These are phyloP conservation scores for Astrocystis sublimbata DNA, from an alignment of 495 filamentous ascomycete species.

Conservation along the genomic window DNA sequence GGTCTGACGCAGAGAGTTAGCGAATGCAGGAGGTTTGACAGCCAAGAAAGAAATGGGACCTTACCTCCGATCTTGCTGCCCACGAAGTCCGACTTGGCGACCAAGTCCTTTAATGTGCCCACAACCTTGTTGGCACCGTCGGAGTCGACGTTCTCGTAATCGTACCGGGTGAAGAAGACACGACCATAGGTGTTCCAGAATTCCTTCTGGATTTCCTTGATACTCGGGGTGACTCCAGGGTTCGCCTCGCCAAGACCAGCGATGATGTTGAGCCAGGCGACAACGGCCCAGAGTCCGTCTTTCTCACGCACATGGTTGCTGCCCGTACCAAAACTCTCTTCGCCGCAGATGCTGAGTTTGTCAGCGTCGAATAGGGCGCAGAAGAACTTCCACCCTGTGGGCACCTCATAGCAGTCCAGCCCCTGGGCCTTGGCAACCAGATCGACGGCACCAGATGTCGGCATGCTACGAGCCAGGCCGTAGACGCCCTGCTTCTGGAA, in stretches of 20 bases:
- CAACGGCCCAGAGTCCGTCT: constrained; percentile 95
- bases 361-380: constrained; percentile 95
- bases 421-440: constrained; percentile 93
- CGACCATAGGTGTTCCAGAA: constrained; percentile 97
- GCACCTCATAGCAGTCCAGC: constrained; percentile 91
- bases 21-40: neutral
- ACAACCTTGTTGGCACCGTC: constrained; percentile 89
- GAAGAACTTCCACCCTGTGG: constrained; percentile 99
- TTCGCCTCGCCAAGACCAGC: constrained; percentile 86
- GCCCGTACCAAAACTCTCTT: constrained; percentile 98
- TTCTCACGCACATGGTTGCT: constrained; percentile 99
- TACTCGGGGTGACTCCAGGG: constrained; percentile 75
- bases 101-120: constrained; percentile 69
- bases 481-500: constrained; percentile 97
- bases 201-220: constrained; percentile 90
- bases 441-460: constrained; percentile 92
- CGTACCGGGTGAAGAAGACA: constrained; percentile 98
- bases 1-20: constrained; percentile 40
- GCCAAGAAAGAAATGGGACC: constrained; percentile 15
- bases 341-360: constrained; percentile 98
- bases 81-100: constrained; percentile 68
- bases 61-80: constrained; percentile 74
- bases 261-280: constrained; percentile 98
- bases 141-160: constrained; percentile 92
- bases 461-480: constrained; percentile 94